A percentile compares a stretch with the other conserved stretches of the same genome.
Conservation (phyloP, 2,329 filamentous ascomycete genomes). For the Plectosphaerella plurivora region DNA sequence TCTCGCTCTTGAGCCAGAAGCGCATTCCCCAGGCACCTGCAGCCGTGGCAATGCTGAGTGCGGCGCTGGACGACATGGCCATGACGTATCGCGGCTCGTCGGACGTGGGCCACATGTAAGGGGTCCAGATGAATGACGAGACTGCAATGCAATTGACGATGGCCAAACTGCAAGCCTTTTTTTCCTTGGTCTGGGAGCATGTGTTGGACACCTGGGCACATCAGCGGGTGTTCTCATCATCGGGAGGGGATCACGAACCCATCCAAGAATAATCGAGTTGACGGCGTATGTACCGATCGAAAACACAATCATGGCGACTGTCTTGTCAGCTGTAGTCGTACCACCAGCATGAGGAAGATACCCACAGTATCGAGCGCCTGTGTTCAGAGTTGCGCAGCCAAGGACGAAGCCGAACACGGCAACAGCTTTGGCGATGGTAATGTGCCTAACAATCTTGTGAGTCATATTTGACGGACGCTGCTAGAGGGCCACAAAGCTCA, state of each 20-base stretch:
- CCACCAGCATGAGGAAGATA: background rate
- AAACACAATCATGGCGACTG: conserved; percentile 22
- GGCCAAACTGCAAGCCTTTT: conserved; percentile 29
- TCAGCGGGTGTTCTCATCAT: too few species aligned
- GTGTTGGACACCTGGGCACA: conserved; percentile 15
- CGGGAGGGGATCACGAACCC: conserved; percentile 13
- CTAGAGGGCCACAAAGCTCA: background rate
- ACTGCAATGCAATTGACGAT: conserved; percentile 20
- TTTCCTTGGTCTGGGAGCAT: conserved; percentile 33
- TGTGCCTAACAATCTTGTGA: background rate
- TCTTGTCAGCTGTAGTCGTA: background rate
- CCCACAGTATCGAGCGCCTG: conserved; percentile 17
- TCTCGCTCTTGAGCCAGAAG: conserved; percentile 13
- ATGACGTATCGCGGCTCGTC: conserved; percentile 18
- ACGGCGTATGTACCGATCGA: conserved; percentile 22
- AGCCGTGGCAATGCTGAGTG: conserved; percentile 10
- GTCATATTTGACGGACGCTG: background rate
- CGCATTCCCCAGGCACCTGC: conserved; percentile 13
- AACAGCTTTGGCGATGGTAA: conserved; percentile 6
- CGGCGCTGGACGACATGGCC: conserved; percentile 20
- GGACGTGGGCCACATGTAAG: conserved; percentile 30
- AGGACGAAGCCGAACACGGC: conserved; percentile 10
- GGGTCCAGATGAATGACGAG: conserved; percentile 13
- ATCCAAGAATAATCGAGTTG: conserved; percentile 31
- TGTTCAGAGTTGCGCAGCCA: conserved; percentile 22